Evolutionary conservation across 139 green algal genomes (phyloP).

Genomic region (Micromonas commoda): DNA sequence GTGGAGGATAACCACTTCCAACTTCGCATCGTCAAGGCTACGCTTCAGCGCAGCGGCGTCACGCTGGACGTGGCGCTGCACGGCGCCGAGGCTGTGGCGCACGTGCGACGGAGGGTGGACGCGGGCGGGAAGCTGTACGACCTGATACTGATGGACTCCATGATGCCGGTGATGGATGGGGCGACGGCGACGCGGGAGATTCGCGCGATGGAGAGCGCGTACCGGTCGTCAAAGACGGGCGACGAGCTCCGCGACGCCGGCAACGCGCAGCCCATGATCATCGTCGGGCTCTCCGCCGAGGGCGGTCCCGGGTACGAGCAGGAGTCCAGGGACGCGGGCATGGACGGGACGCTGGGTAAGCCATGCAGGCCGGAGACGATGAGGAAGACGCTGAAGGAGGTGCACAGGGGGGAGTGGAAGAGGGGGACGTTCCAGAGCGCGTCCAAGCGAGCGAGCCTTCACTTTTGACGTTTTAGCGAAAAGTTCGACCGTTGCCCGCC

Average conservation of each 20-base stretch:
- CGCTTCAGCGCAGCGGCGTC: not conserved
- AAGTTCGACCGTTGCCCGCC: too few relatives aligned
- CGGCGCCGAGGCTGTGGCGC: not conserved
- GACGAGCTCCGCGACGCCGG: too few relatives aligned
- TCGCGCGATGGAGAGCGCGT: conserved; percentile 9
- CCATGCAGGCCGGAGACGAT: conserved; percentile 13
- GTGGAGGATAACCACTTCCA: conserved; percentile 27
- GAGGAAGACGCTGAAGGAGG: not conserved
- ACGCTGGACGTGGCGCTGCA: conserved; percentile 1
- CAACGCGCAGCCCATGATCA: not conserved
- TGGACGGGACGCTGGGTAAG: conserved; percentile 8
- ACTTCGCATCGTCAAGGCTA: not conserved
- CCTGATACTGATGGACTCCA: conserved; percentile 29
- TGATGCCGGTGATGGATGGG: conserved; percentile 35
- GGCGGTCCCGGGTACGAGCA: not conserved
- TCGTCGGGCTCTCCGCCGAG: conserved; percentile 14
- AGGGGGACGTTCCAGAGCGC: not conserved
- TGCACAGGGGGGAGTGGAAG: not conserved
- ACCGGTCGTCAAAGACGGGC: not conserved
- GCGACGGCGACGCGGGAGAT: conserved; percentile 14
- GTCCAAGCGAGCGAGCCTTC: not conserved
- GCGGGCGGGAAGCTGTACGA: conserved; percentile 18
- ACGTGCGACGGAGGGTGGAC: not conserved
- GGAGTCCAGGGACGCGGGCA: not conserved
- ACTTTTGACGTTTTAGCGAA: not conserved